Percentiles rank a stretch among this genome's conserved stretches.
Evolutionary conservation across 78 protist species (phyloP).

Genomic region (Isochrysis galbana): DNA sequence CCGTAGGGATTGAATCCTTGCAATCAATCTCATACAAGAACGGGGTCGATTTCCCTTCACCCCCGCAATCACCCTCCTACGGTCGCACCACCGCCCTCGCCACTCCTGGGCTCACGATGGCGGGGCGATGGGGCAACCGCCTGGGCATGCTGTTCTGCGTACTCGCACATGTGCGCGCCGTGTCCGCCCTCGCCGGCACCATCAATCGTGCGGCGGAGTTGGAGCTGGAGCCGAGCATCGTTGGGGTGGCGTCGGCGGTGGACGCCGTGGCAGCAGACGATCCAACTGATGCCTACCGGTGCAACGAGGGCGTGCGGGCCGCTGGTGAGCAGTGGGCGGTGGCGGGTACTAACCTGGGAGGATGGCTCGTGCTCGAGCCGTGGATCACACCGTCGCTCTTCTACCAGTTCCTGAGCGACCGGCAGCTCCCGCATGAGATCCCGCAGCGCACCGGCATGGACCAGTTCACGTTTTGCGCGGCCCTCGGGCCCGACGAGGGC

Average conservation of each 20-base stretch:
- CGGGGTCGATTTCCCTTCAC: no score
- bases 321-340: neutral
- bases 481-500: neutral
- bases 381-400: conserved; percentile 22
- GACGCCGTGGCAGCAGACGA: neutral
- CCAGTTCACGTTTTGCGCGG: neutral
- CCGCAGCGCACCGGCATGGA: neutral
- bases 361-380: conserved; percentile 32
- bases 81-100: no score
- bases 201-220: neutral
- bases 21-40: no score
- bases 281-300: neutral
- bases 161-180: no score
- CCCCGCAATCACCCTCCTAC: no score
- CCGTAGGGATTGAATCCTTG: no score
- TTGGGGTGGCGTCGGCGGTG: no score
- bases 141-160: no score
- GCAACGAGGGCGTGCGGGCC: neutral
- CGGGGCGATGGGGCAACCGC: no score
- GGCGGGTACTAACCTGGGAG: neutral
- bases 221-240: neutral
- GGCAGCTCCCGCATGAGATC: neutral
- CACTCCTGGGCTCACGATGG: no score
- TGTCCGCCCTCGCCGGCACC: neutral
- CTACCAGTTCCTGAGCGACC: neutral